phyloP scores from a whole-genome alignment of 192 early-diverging fungal genomes.

The Bifiguratus adelaidae region DNA sequence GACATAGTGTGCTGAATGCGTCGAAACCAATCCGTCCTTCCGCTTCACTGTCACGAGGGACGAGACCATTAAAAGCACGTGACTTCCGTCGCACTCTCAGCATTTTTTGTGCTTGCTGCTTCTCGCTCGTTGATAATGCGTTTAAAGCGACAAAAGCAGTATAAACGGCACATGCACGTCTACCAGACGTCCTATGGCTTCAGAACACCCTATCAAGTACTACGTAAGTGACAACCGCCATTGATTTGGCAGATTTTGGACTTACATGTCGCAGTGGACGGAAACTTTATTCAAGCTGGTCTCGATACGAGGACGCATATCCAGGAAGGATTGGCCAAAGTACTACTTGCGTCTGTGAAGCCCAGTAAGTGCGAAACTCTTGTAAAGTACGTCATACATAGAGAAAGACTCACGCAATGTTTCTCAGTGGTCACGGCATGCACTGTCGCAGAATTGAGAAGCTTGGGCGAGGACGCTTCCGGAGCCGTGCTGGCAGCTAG shows the following conservation, averaged over 20 bases:
- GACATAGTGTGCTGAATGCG: too few species aligned
- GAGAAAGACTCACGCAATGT: not conserved
- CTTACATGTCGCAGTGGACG: slow-evolving; percentile 47
- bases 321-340: slow-evolving; percentile 44
- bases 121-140: too few species aligned
- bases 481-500: slow-evolving; percentile 49
- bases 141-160: slow-evolving; percentile 69
- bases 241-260: not conserved
- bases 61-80: too few species aligned
- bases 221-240: slow-evolving; percentile 37
- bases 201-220: slow-evolving; percentile 84
- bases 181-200: slow-evolving; percentile 80
- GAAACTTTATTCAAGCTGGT: slow-evolving; percentile 67
- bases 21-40: too few species aligned
- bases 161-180: slow-evolving; percentile 71
- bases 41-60: too few species aligned
- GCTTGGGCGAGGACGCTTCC: slow-evolving; percentile 45
- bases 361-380: slow-evolving; percentile 37
- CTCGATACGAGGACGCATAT: slow-evolving; percentile 52
- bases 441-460: slow-evolving; percentile 58
- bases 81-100: too few species aligned
- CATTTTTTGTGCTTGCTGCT: too few species aligned
- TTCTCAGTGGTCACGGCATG: slow-evolving; percentile 54
- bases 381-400: not conserved
- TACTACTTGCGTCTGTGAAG: slow-evolving; percentile 53